Base-by-base conservation (phyloP, 2,329 filamentous ascomycete genomes). In the Coleophoma crateriformis region DNA sequence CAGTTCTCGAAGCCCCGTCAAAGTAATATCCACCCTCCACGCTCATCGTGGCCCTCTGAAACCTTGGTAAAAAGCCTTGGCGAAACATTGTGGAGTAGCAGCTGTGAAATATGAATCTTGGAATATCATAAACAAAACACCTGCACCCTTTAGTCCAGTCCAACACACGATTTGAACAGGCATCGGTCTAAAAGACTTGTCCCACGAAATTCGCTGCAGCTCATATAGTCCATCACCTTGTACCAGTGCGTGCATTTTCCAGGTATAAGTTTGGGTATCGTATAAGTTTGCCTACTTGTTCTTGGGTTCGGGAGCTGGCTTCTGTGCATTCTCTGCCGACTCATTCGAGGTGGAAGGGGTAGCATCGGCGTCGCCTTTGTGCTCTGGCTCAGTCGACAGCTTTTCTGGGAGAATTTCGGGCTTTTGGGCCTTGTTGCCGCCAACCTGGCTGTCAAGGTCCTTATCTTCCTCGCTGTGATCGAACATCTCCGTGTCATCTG, bases 401-500 rank as follows among this genome's bases (percentile, higher is more conserved):
- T 59, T 57, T 32, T 51, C 55, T 33, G 49, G 48, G 12, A 51
- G 37, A 34, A 44, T 37, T 48, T 51, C 41, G 13, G 46, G 39
- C 33, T 50, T 48, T 35, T 76, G 68, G 51, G 73, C 75, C 72
- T 88, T 91, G 27, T 27, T 27, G 8, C 27, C 27, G 65, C 82
- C 80, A 53, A 94, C 87, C 72, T 95, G 90, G 68, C 86, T 91
- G 57, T 82, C 85, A 56, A 91, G 77, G 65, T 96, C 90, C 68
- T 89, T 88, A 64, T 95, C 88, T 61, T 84, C 81, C 64, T 95
- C 89, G 66, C 90, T 79, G 64, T 90, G 85, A 68, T 96, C 90
- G 71, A 96, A 95, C 85, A 96, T 92, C 63, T 96, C 90, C 57
- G 87, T 84, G 65, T 96, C 90, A 69, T 90, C 85, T 67, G 87